Percentiles rank a stretch among this genome's conserved stretches.
Conservation (phyloP, 2,329 filamentous ascomycete genomes). For the Rhynchosporium agropyri region DNA sequence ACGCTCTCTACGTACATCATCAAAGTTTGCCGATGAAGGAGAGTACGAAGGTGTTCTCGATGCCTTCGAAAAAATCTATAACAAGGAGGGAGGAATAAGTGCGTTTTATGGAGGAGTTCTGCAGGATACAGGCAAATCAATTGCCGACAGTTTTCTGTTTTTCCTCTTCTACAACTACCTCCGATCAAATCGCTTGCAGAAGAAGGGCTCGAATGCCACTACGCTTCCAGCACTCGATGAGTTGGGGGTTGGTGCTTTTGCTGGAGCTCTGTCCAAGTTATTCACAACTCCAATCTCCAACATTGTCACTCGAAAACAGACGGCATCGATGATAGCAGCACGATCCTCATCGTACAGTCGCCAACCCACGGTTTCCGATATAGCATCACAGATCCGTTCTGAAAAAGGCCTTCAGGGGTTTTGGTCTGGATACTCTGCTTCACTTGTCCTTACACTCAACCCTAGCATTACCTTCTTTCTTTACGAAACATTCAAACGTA, state of each 20-base stretch:
- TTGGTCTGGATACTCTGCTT: constrained; percentile 87
- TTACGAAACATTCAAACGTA: constrained; percentile 69
- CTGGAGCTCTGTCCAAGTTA: constrained; percentile 73
- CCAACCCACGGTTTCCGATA: constrained; percentile 51
- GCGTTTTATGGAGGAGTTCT: constrained; percentile 71
- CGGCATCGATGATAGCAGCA: constrained; percentile 55
- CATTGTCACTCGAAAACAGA: constrained; percentile 81
- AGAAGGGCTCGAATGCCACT: constrained; percentile 43
- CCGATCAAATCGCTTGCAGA: constrained; percentile 45
- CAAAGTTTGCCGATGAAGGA: constrained; percentile 37
- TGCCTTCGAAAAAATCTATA: constrained; percentile 71
- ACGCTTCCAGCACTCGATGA: constrained; percentile 68
- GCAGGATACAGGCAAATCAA: constrained; percentile 66
- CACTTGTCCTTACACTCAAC: constrained; percentile 78
- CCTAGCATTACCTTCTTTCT: constrained; percentile 85
- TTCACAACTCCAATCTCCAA: constrained; percentile 82
- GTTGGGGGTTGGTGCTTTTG: constrained; percentile 70
- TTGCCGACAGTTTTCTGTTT: constrained; percentile 80
- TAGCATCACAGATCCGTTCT: constrained; percentile 62
- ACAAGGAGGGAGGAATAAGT: constrained; percentile 64
- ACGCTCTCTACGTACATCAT: constrained; percentile 54
- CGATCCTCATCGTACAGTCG: constrained; percentile 39
- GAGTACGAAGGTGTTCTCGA: constrained; percentile 69
- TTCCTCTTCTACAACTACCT: constrained; percentile 75
- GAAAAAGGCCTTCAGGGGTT: constrained; percentile 77